phyloP scores from a whole-genome alignment of 345 rosid species.

The Citrus reticulata region DNA sequence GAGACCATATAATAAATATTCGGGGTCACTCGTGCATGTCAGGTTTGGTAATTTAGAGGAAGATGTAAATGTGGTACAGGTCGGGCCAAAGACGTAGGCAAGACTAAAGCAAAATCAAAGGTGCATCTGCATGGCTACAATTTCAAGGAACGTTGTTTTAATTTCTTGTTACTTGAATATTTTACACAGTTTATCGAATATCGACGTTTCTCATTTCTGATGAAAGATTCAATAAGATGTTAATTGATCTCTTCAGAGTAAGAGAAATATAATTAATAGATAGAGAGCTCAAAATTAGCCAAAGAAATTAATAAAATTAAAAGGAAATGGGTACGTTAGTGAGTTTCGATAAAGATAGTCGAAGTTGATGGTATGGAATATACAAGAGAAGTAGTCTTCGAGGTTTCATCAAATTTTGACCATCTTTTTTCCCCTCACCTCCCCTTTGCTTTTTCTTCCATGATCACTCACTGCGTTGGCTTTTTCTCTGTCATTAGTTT shows the following conservation, averaged over 20 bases:
- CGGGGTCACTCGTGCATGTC: slow-evolving; percentile 42
- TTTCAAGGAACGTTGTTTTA: slow-evolving; percentile 39
- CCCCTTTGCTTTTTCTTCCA: slow-evolving; percentile 25
- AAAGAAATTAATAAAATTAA: neutral
- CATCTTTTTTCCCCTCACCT: slow-evolving; percentile 29
- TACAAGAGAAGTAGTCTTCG: slow-evolving; percentile 29
- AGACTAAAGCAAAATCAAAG: slow-evolving; percentile 34
- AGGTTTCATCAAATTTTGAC: slow-evolving; percentile 57
- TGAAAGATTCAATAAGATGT: neutral
- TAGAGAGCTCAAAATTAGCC: neutral
- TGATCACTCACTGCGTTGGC: slow-evolving; percentile 26
- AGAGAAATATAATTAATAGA: neutral
- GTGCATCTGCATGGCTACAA: slow-evolving; percentile 49
- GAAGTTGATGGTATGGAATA: slow-evolving; percentile 48
- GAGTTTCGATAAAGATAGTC: slow-evolving; percentile 40
- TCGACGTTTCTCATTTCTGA: no score
- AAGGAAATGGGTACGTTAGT: slow-evolving; percentile 8
- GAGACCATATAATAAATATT: neutral
- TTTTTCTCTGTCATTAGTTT: slow-evolving; percentile 41
- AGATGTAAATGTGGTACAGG: neutral
- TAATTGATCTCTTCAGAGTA: neutral
- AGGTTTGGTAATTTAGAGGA: slow-evolving; percentile 24
- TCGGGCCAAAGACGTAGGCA: slow-evolving; percentile 5
- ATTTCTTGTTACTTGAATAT: neutral
- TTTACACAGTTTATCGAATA: neutral